These are phyloP conservation scores for Spizellomyces punctatus DNA, from an alignment of 192 early-diverging fungal species.

Conservation along the genomic window DNA sequence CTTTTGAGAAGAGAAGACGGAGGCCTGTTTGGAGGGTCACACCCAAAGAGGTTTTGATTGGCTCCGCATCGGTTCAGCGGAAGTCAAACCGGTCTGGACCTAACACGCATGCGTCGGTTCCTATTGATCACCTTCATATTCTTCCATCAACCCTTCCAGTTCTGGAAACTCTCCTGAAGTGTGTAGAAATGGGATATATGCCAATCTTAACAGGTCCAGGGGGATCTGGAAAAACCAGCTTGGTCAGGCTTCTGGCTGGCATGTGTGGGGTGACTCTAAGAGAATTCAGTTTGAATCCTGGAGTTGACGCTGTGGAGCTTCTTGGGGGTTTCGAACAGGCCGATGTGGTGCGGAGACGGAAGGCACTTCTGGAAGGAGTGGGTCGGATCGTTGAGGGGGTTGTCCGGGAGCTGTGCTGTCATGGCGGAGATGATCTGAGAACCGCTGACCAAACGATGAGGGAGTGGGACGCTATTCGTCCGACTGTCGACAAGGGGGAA, in stretches of 20 bases:
- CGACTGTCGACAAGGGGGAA: conserved; percentile 1
- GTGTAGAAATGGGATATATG: conserved; percentile 90
- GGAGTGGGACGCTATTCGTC: conserved; percentile 11
- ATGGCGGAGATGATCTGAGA: neutral
- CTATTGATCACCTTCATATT: conserved; percentile 55
- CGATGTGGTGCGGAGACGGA: conserved; percentile 74
- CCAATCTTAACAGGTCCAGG: conserved; percentile 85
- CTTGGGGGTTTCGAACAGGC: conserved; percentile 98
- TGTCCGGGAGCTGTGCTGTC: conserved; percentile 41
- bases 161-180: conserved; percentile 81
- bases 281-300: conserved; percentile 95
- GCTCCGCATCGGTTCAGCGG: conserved; percentile 17
- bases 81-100: conserved; percentile 26
- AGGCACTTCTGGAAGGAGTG: conserved; percentile 51
- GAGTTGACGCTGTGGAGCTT: conserved; percentile 92
- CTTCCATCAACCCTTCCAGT: conserved; percentile 65
- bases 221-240: conserved; percentile 84
- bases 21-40: conserved; percentile 26
- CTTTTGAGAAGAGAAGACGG: neutral
- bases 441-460: neutral
- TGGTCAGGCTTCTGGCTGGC: conserved; percentile 80
- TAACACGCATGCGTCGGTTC: conserved; percentile 16
- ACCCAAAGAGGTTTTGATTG: conserved; percentile 24
- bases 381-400: conserved; percentile 45
- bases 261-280: conserved; percentile 81